phyloP scores from a whole-genome alignment of 768 basidiomycete genomes.

The Suillus alpinus region DNA sequence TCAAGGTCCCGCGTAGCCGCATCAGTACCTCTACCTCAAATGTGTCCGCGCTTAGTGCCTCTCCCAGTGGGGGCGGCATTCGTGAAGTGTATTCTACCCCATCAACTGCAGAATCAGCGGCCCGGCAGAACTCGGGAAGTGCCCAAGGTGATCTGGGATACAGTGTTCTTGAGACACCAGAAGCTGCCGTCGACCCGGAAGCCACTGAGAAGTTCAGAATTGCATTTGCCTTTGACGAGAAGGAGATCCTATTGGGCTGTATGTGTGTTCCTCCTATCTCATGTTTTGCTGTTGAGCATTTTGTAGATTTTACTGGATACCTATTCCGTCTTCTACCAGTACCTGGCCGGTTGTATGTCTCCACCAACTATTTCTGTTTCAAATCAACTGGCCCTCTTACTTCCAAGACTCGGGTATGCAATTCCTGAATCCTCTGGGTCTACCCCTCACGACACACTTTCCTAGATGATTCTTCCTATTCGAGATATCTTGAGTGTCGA shows the following conservation, averaged over 20 bases:
- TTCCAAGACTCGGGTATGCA: slow-evolving; percentile 74
- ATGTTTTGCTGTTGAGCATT: slow-evolving; percentile 1
- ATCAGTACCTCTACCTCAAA: slow-evolving; percentile 33
- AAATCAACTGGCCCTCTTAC: slow-evolving; percentile 81
- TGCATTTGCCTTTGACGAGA: slow-evolving; percentile 86
- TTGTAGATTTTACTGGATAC: slow-evolving; percentile 87
- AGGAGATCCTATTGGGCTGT: slow-evolving; percentile 87
- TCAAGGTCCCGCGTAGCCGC: slow-evolving; percentile 46
- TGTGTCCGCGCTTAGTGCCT: slow-evolving; percentile 19
- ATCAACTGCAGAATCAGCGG: slow-evolving; percentile 13
- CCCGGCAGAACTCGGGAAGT: slow-evolving; percentile 26
- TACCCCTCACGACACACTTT: slow-evolving; percentile 5
- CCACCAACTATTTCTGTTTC: slow-evolving; percentile 94
- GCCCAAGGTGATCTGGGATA: slow-evolving; percentile 62
- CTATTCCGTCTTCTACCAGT: slow-evolving; percentile 88
- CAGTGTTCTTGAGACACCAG: slow-evolving; percentile 79
- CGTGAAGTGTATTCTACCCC: slow-evolving; percentile 59
- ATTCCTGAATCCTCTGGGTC: not conserved
- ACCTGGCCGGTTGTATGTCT: slow-evolving; percentile 84
- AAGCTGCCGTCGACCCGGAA: slow-evolving; percentile 58
- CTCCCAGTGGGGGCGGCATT: slow-evolving; percentile 38
- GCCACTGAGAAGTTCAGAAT: slow-evolving; percentile 71
- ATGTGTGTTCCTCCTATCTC: slow-evolving; percentile 32
- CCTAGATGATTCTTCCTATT: slow-evolving; percentile 92
- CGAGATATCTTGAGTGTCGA: slow-evolving; percentile 83